Base-by-base conservation (phyloP, 169 alveolate genomes). In the Miamiensis avidus region DNA sequence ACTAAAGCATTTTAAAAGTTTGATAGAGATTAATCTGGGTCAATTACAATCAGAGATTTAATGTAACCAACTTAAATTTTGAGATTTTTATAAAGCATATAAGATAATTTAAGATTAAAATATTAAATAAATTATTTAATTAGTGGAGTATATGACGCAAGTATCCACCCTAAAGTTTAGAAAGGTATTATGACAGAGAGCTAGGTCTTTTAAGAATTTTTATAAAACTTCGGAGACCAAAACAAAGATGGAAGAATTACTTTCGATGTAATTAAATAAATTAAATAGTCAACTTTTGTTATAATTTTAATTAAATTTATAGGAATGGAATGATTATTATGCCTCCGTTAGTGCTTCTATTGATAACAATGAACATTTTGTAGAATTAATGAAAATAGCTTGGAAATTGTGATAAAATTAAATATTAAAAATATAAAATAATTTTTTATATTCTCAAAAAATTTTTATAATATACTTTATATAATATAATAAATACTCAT, bases 1-100 rank as follows among this genome's bases (percentile, higher is more conserved):
- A 88, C 82, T 75, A 89, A 93, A 83, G 98, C 97, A 25, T 96
- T 94, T 90, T 81, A 88, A 65, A 96, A 96, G 89, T 93, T 96
- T 84, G 97, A 96, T 82, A 90, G 88, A 72, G 96, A 94, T 82
- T 94, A 95, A 26, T 86, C 90, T 77, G 97, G 97, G 69, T 81
- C 76, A 83, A 93, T 96, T 32, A 93, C 92, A 75, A 91, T 90
- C 33, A 92, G 92, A 85, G 98, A 96, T 89, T 88, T 96, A 49
- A 87, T 82, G 86, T 87, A 72, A 29, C 27, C 20, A 64, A n/a
- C 65, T 32, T 29, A 65, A 34, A 31, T 27, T 31, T 25, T 76
- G 20, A 73, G 0, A 27, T 30, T 27, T 0, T 65, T 82, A 4
- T 82, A 32, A 82, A 69, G n/a, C 32, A 31, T 30, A 83, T 74